Evolutionary conservation across 202 grass and related monocot genomes (phyloP), one percentile per base, ranked within the genome.

Genomic region (Carex arenaria): DNA sequence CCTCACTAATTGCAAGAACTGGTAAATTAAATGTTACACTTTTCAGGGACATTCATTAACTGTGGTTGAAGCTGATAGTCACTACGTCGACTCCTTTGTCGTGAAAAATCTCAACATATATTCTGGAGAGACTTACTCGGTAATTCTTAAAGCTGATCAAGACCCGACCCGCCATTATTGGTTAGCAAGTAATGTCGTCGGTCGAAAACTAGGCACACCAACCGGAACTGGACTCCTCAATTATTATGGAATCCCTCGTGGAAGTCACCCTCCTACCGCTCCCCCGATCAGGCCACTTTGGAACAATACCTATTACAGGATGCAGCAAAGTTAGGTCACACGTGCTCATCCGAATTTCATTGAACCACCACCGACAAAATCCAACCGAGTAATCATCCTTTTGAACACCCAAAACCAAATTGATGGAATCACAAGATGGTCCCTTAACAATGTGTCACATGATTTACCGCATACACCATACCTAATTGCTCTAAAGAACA

Each of bases 101-200:
- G 86, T 97, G n/a, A 90, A 90, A 74, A 92, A 92, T 84, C 91
- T 97, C 60, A 86, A 89, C 83, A 92, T 97, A 88, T 97, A 94
- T 86, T 97, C 94, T 0, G 94, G 94, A 3, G 91, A 97, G 88
- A 97, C 91, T 14, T 97, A 97, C 83, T 97, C 91, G 3, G 94
- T 94, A 15, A 78, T 97, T 0, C 31, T 97, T 85, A 97, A 72
- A 28, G 94, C 91, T 10, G 63, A 97, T 85, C 91, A 92, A 61
- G 77, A 92, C 80, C 94, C 89, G 0, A 89, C 80, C 56, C 91
- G 88, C 59, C 94, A 97, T 82, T 97, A 97, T 76, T 94, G 94
- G 94, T 54, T 89, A 10, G 91, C 86, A 5, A 85, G 84, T 71
- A 92, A 97, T 81, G 89, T 97, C 12, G 88, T 97, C 2, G 85